phyloP scores from a whole-genome alignment of 164 flowering plant genomes.

The Liquidambar formosana region DNA sequence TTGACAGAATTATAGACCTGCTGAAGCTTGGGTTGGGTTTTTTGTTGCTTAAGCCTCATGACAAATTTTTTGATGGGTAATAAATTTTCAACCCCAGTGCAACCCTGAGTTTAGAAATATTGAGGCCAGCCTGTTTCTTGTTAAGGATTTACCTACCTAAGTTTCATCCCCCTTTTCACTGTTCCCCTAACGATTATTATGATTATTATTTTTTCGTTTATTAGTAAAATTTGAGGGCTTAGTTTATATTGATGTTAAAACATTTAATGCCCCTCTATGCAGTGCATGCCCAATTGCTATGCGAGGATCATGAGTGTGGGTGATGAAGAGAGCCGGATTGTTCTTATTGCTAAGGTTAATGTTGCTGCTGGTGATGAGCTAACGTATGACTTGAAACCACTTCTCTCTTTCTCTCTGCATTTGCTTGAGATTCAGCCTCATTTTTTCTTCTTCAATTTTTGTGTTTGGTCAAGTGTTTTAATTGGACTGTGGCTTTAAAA shows the following conservation, averaged over 20 bases:
- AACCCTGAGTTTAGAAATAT: no score
- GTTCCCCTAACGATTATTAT: no score
- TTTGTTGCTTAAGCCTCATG: no score
- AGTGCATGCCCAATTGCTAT: conserved; percentile 98
- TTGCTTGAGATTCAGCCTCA: neutral
- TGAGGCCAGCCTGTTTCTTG: no score
- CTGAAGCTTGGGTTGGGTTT: no score
- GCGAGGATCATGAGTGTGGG: conserved; percentile 93
- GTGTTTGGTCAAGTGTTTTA: neutral
- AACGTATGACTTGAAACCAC: conserved; percentile 67
- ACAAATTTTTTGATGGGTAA: no score
- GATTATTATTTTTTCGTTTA: no score
- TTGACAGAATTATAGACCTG: no score
- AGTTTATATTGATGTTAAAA: neutral
- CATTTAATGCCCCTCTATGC: conserved; percentile 15
- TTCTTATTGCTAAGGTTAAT: conserved; percentile 84
- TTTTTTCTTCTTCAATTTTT: neutral
- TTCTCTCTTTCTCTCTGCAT: neutral
- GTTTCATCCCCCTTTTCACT: no score
- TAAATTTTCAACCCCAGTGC: no score
- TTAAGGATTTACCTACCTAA: no score
- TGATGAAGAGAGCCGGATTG: conserved; percentile 75
- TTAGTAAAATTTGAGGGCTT: neutral
- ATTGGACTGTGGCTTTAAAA: no score
- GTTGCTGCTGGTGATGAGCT: conserved; percentile 88